A percentile compares a stretch with the other conserved stretches of the same genome.
Evolutionary conservation across 169 alveolate genomes (phyloP).

Genomic region (Eimeria sp.): DNA sequence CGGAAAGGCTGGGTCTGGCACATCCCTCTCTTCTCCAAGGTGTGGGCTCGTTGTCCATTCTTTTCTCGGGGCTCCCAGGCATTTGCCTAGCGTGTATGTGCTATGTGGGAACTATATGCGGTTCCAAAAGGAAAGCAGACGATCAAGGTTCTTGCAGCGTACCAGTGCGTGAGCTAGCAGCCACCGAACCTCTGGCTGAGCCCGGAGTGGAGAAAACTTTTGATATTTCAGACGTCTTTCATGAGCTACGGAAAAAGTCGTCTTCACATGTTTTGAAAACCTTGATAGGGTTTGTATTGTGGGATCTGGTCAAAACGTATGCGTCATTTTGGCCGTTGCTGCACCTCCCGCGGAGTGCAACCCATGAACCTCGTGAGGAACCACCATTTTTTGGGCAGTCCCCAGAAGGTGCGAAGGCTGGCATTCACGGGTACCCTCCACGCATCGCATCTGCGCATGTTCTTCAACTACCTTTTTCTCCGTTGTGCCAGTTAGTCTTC

Average conservation of each 20-base stretch:
- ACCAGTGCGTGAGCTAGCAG: neutral
- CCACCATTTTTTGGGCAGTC: conserved; percentile 59
- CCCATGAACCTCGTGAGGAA: neutral
- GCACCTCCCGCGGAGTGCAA: neutral
- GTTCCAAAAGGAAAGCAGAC: too few relatives aligned
- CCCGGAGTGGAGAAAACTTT: neutral
- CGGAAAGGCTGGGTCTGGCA: conserved; percentile 27
- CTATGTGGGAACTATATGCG: neutral
- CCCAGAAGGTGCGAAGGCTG: conserved; percentile 43
- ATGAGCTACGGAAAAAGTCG: neutral
- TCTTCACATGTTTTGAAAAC: conserved; percentile 43
- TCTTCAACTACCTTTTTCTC: neutral
- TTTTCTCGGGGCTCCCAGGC: conserved; percentile 28
- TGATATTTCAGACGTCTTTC: neutral
- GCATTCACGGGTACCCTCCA: conserved; percentile 61
- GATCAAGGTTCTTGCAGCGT: neutral
- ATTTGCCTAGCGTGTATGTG: conserved; percentile 23
- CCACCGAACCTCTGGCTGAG: neutral
- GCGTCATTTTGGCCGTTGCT: conserved; percentile 28
- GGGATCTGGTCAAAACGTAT: conserved; percentile 41
- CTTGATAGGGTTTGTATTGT: neutral
- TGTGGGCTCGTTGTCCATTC: neutral
- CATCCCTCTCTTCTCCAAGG: neutral
- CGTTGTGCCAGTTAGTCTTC: conserved; percentile 21
- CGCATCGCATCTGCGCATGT: conserved; percentile 1